Evolutionary conservation across 345 rosid genomes (phyloP), one percentile per base, ranked within the genome.

Genomic region (Microthlaspi erraticum): DNA sequence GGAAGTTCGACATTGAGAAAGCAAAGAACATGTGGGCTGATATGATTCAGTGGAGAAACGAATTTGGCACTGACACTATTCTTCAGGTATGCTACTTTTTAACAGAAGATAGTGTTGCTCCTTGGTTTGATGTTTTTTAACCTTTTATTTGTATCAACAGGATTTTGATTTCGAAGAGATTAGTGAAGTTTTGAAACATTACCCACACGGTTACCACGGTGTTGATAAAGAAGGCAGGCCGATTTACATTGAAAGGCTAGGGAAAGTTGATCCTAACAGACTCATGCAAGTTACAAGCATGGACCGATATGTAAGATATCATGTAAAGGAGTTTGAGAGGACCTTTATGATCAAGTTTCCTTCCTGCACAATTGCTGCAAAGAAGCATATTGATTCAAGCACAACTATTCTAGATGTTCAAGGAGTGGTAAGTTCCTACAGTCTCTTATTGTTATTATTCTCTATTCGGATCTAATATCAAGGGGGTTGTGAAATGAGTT

Each of bases 1-100:
- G 99, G 77, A 94, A 89, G 72, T 94, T 91, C 56, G 99, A 94
- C 37, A 67, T 86, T 43, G 99, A 91, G 32, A 94, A 78, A 78
- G 96, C 98, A 26, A 94, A 88, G 79, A 92, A 85, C 52, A 94
- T 94, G 99, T 94, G 99, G 99, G 84, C 98, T 39, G 99, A 94
- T 55, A 91, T 91, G 99, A 83, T 94, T 73, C 90, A 84, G 3
- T 91, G 98, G 99, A 89, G 99, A 75, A 87, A 82, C 54, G 98
- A 94, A 44, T 94, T 91, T 61, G 96, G 87, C 36, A 81, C 83
- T n/a, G 98, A 91, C 73, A 84, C 92, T 68, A 83, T 94, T 36
- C 68, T 84, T 78, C 86, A 94, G 90, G 98, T 93, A 71, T 32
- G 26, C 10, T 44, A 32, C 14, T 17, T 72, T 64, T 64, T 10